Conservation (phyloP, 1,284 basidiomycete genomes). For the Anthracocystis walkeri region DNA sequence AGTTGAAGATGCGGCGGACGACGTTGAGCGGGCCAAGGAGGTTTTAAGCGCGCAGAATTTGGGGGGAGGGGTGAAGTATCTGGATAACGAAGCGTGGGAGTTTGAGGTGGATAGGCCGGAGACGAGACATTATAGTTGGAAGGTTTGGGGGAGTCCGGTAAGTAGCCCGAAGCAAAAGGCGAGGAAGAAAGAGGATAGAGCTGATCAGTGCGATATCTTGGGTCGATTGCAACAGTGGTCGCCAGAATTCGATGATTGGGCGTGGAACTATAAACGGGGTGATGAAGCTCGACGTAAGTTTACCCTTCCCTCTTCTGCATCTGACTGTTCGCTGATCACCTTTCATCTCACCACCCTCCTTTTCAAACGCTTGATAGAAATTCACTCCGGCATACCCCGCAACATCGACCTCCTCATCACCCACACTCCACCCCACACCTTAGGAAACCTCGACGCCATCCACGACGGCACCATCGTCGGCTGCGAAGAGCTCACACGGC, state of each 20-base stretch:
- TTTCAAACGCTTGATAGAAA: not conserved
- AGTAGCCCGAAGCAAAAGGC: not conserved
- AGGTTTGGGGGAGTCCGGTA: slow-evolving; percentile 42
- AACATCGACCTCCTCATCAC: slow-evolving; percentile 50
- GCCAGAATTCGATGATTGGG: slow-evolving; percentile 48
- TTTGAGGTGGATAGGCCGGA: slow-evolving; percentile 30
- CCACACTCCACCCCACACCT: slow-evolving; percentile 30
- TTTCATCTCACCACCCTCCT: not conserved
- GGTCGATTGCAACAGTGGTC: slow-evolving; percentile 29
- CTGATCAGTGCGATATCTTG: not conserved
- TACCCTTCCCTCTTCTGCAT: not conserved
- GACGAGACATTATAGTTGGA: slow-evolving; percentile 28
- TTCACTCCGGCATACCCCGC: slow-evolving; percentile 21
- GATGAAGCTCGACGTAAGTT: slow-evolving; percentile 11
- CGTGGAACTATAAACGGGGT: slow-evolving; percentile 50
- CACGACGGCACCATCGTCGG: slow-evolving; percentile 44
- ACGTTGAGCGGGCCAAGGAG: slow-evolving; percentile 8
- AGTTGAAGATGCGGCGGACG: slow-evolving; percentile 16
- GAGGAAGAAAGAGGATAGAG: not conserved
- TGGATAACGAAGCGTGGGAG: slow-evolving; percentile 24
- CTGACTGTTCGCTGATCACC: not conserved
- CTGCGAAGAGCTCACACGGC: slow-evolving; percentile 45
- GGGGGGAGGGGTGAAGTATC: slow-evolving; percentile 16
- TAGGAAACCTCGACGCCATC: slow-evolving; percentile 38
- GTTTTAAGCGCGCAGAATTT: slow-evolving; percentile 6